Evolutionary conservation across 441 rosid genomes (phyloP).

Genomic region (Manihot esculenta): DNA sequence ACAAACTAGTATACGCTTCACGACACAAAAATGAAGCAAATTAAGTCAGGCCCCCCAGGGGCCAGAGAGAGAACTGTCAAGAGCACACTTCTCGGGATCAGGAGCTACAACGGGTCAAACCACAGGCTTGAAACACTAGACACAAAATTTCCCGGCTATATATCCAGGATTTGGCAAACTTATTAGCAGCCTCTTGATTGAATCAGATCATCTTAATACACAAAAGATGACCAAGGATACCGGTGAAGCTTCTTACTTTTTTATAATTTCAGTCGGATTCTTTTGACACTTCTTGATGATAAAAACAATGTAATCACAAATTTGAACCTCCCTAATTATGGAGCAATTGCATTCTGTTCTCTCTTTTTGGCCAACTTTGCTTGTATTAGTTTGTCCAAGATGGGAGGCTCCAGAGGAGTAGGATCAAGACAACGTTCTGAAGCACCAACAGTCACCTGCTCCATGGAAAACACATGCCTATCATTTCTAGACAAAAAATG

Average conservation of each 20-base stretch:
- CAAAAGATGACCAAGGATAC: not conserved
- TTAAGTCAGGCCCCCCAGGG: not conserved
- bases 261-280: not conserved
- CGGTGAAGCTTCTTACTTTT: conserved; percentile 9
- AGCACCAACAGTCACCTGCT: conserved; percentile 90
- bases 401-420: conserved; percentile 87
- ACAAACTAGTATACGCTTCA: too few species aligned
- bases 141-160: not conserved
- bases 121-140: not conserved
- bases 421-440: conserved; percentile 97
- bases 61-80: not conserved
- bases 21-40: too few species aligned
- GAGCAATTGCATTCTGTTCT: conserved; percentile 37
- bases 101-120: not conserved
- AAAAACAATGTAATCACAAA: not conserved
- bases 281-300: not conserved
- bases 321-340: conserved; percentile 20
- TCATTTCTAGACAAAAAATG: conserved; percentile 1
- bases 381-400: conserved; percentile 91
- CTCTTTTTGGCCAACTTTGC: conserved; percentile 68
- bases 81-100: not conserved
- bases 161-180: not conserved
- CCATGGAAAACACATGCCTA: conserved; percentile 20
- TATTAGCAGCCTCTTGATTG: not conserved
- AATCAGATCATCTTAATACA: not conserved